Base-by-base conservation (phyloP, 768 basidiomycete species). In the Crassisporium funariophilum region DNA sequence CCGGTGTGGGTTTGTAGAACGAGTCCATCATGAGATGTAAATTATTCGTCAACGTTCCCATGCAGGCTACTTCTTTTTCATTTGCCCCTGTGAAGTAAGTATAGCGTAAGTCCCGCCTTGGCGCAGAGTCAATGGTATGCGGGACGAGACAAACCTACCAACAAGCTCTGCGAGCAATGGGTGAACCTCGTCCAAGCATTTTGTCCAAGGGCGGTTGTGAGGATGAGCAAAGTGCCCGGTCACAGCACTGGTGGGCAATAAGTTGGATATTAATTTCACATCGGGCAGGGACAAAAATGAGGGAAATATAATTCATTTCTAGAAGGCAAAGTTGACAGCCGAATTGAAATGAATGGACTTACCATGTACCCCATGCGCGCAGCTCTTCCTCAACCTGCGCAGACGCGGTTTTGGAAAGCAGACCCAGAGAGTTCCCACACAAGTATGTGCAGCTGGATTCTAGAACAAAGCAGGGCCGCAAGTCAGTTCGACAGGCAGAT, bases 381-480 rank as follows among this genome's bases (percentile, higher is more conserved):
- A 98, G 67, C 66, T 99, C 97, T 66, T 95, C 82, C 52, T 87
- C 71, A 12, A 98, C 72, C 35, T 94, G 74, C 50, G 74, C 63
- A 52, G 79, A 77, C 22, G 94, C 88, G 27, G 81, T 74, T 63
- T 84, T 90, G 35, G 89, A 81, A 59, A 91, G 72, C 44, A 87
- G 75, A 4, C 97, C 97, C 8, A 98, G 79, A 19, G 94, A 98
- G 71, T 99, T 98, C 24, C 97, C 97, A 63, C 91, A 95, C 41
- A 99, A 83, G 66, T 99, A 99, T 24, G 84, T 82, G 64, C 82
- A 84, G 45, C 73, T 70, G 45, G 61, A 64, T 40, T 81, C 80
- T 75, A 65, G 67, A 72, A 51, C 38, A 29, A 17, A 41, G 29
- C 17, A 27, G 25, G n/a, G 44, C 29, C 15, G 34, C 16, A 55